Evolutionary conservation across 495 filamentous ascomycete genomes (phyloP).

Genomic region (Tuber magnatum): DNA sequence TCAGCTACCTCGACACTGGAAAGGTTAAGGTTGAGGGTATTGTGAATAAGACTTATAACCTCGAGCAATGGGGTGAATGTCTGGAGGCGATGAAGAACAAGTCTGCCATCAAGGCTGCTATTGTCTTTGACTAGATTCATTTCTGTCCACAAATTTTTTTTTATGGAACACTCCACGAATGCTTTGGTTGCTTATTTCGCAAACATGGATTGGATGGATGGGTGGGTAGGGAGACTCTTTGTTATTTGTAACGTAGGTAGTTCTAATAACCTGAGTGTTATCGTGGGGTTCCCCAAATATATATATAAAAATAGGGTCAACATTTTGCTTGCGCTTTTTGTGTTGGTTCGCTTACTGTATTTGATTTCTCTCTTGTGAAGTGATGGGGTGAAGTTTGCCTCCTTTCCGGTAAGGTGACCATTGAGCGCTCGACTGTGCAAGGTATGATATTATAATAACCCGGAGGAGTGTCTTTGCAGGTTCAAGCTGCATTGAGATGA

Average conservation of each 20-base stretch:
- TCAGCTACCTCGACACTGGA: constrained; percentile 61
- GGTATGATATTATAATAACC: neutral
- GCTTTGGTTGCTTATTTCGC: neutral
- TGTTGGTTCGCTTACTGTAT: neutral
- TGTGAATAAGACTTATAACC: constrained; percentile 51
- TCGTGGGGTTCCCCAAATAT: neutral
- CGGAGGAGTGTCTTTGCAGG: neutral
- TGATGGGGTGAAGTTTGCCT: neutral
- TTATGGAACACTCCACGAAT: neutral
- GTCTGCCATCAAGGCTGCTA: constrained; percentile 64
- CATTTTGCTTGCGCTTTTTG: neutral
- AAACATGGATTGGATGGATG: constrained; percentile 10
- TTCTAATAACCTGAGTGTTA: neutral
- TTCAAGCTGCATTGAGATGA: neutral
- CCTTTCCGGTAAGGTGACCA: neutral
- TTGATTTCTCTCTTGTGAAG: neutral
- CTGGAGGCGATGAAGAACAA: constrained; percentile 57
- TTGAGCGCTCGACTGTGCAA: neutral
- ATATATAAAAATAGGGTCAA: neutral
- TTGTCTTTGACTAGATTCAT: constrained; percentile 54
- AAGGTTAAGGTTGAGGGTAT: constrained; percentile 57
- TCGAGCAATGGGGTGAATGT: constrained; percentile 51
- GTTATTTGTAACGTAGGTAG: neutral
- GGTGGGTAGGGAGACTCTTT: neutral
- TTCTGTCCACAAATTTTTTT: neutral